Percentiles rank a stretch among this genome's conserved stretches.
phyloP scores from a whole-genome alignment of 2,329 filamentous ascomycete genomes.

The Pseudopithomyces maydicus region DNA sequence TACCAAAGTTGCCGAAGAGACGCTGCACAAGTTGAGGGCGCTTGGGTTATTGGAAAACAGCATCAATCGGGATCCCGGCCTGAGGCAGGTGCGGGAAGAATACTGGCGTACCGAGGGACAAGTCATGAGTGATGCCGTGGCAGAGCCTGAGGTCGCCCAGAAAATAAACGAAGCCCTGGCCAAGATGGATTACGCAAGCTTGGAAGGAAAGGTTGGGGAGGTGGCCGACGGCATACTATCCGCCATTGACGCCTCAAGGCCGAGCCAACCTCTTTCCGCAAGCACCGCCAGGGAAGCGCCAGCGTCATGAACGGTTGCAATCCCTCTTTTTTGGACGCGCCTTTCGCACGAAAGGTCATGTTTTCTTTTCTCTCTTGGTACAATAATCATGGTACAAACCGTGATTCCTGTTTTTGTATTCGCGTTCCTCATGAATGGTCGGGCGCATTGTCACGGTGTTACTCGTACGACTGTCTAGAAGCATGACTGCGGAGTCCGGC shows the following conservation, averaged over 20 bases:
- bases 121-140: constrained; percentile 75
- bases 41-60: constrained; percentile 81
- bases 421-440: background rate
- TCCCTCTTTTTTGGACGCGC: too few relatives aligned
- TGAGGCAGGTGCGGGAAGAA: constrained; percentile 68
- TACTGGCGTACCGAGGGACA: constrained; percentile 84
- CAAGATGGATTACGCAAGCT: constrained; percentile 65
- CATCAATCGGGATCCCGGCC: constrained; percentile 70
- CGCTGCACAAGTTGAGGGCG: constrained; percentile 71
- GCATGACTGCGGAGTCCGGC: too few relatives aligned
- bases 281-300: background rate
- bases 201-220: constrained; percentile 67
- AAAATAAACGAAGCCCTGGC: constrained; percentile 71
- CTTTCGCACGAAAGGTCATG: too few relatives aligned
- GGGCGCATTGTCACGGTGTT: background rate
- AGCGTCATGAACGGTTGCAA: background rate
- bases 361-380: background rate
- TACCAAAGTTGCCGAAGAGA: constrained; percentile 61
- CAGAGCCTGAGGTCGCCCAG: constrained; percentile 75
- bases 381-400: too few relatives aligned
- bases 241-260: constrained; percentile 34
- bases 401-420: too few relatives aligned
- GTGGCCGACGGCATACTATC: constrained; percentile 42
- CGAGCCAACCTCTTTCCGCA: constrained; percentile 7
- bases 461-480: background rate